Base-by-base conservation (phyloP, 2,329 filamentous ascomycete genomes). In the Onygenales sp. region DNA sequence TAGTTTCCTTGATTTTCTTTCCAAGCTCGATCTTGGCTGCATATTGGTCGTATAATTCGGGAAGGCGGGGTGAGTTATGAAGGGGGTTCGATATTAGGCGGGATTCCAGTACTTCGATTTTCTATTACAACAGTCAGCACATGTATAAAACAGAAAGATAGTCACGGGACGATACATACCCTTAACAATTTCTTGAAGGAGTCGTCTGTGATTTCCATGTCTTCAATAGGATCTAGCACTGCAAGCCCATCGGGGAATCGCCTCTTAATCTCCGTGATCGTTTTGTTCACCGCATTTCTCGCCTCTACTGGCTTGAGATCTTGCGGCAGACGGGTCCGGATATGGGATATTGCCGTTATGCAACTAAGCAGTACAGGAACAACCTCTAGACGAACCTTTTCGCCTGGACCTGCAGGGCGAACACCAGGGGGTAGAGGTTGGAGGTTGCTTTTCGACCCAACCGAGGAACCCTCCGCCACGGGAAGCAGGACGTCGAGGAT, bases 81-180 rank as follows among this genome's bases (percentile, higher is more conserved):
- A 98, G 79, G 4, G 92, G 90, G 68, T 95, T 97, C 11, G 88
- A 82, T 32, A 97, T 74, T 21, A 98, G 77, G 51, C 88, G 85
- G 4, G 92, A 93, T 71, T 98, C 93, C 2, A 98, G 81, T 9
- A 97, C 88, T 71, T 98, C 93, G 56, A 98, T 96, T 81, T 97
- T 97, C 70, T 90, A 76, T 53, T 45, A n/a, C 14, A 13, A 6
- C 27, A 56, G 55, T 67, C 60, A 65, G 59, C 52, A 53, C 2
- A 34, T 13, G 49, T 48, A 36, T 36, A 31, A 14, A 44, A 32
- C 17, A 27, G 49, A 6, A 44, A 11, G 17, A 52, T 36, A 34
- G 42, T 21, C 14, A 10, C 27, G 42, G 4, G 21, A 11, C 14
- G 48, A 17, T 4, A 63, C 76, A 62, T 72, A 80, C 78, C 62